These are phyloP conservation scores for Trichoderma citrinoviride DNA, from an alignment of 2,329 filamentous ascomycete genomes.

Conservation along the genomic window DNA sequence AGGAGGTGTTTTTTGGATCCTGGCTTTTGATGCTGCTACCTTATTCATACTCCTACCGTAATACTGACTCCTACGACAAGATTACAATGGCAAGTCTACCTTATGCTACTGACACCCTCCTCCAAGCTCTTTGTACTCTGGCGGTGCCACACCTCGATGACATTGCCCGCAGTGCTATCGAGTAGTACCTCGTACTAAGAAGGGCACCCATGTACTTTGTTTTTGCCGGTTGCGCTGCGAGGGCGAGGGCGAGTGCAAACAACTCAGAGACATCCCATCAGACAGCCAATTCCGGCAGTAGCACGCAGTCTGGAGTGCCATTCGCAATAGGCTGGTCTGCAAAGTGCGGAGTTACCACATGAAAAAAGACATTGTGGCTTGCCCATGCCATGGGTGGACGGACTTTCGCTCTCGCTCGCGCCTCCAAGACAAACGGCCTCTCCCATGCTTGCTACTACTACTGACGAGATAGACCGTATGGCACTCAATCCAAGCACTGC, in stretches of 20 bases:
- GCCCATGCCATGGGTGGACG: background rate
- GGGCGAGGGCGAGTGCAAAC: background rate
- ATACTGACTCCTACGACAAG: background rate
- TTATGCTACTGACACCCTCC: constrained; percentile 17
- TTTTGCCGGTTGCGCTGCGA: constrained; percentile 11
- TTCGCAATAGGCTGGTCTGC: background rate
- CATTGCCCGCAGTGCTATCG: no score
- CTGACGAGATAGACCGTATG: background rate
- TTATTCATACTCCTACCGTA: background rate
- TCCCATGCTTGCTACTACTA: background rate
- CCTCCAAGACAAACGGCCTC: background rate
- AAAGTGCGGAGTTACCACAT: constrained; percentile 9
- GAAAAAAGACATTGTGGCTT: constrained; percentile 1
- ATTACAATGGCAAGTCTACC: no score
- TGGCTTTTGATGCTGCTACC: background rate
- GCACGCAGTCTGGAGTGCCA: background rate
- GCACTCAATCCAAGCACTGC: no score
- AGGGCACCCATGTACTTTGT: constrained; percentile 6
- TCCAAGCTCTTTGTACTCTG: background rate
- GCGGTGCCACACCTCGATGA: constrained; percentile 16
- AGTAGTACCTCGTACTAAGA: no score
- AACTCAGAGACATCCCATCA: no score
- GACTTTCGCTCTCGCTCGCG: no score
- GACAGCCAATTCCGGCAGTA: constrained; percentile 10
- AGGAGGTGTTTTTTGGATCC: no score